A percentile compares a stretch with the other conserved stretches of the same genome.
phyloP scores from a whole-genome alignment of 768 basidiomycete species.

The Lactarius hatsudake region DNA sequence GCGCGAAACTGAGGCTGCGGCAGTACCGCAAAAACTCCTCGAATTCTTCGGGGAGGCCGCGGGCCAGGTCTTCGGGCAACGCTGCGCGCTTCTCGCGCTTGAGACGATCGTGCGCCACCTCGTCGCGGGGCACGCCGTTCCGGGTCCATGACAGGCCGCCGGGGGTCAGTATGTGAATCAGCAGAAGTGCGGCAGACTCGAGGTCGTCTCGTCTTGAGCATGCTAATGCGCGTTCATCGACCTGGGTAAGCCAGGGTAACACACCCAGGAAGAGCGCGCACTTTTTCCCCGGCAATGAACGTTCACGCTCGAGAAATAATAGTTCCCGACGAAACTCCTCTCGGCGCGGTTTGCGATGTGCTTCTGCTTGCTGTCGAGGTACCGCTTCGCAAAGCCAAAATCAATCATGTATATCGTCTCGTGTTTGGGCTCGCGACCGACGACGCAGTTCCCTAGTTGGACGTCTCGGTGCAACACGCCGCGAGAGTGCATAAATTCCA shows the following conservation, averaged over 20 bases:
- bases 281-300: constrained; percentile 79
- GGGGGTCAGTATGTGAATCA: constrained; percentile 77
- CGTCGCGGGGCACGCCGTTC: constrained; percentile 73
- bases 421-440: constrained; percentile 59
- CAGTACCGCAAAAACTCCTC: constrained; percentile 77
- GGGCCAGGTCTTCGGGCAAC: constrained; percentile 63
- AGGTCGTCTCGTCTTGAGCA: constrained; percentile 78
- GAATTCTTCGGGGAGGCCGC: constrained; percentile 65
- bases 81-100: constrained; percentile 63
- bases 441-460: constrained; percentile 72
- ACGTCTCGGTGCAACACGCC: constrained; percentile 78
- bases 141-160: constrained; percentile 76
- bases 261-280: constrained; percentile 30
- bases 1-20: constrained; percentile 63
- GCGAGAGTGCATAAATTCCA: constrained; percentile 73
- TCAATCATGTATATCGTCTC: constrained; percentile 77
- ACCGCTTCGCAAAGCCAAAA: constrained; percentile 80
- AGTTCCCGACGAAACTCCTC: constrained; percentile 79
- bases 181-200: constrained; percentile 73
- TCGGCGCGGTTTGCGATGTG: constrained; percentile 69
- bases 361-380: constrained; percentile 58
- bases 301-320: constrained; percentile 77
- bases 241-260: not conserved
- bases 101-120: constrained; percentile 57
- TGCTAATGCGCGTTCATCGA: constrained; percentile 41